Conservation (phyloP, 164 flowering plant species). For the Sedum album region DNA sequence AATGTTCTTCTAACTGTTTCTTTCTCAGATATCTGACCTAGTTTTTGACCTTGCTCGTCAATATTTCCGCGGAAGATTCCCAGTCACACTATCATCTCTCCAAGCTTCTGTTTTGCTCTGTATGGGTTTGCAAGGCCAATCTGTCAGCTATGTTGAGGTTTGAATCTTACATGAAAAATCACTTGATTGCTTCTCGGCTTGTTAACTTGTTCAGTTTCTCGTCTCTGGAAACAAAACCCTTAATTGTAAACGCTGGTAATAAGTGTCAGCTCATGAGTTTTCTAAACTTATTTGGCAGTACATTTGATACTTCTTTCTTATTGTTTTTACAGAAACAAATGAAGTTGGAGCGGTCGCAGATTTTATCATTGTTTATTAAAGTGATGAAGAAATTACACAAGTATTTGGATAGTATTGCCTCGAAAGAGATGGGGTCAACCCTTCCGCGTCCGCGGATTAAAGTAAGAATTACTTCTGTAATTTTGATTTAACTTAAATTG, state of each 20-base stretch:
- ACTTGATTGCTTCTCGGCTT: background rate
- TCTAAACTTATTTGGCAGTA: background rate
- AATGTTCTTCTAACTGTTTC: constrained; percentile 5
- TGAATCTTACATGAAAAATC: background rate
- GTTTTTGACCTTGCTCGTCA: constrained; percentile 41
- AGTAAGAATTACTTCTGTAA: constrained; percentile 30
- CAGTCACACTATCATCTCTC: constrained; percentile 52
- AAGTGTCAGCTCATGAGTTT: background rate
- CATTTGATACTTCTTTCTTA: constrained; percentile 6
- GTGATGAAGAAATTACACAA: constrained; percentile 67
- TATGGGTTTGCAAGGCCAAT: constrained; percentile 64
- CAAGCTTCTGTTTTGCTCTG: constrained; percentile 79
- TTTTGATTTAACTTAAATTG: background rate
- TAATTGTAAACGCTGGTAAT: background rate
- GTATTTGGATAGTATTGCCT: constrained; percentile 37
- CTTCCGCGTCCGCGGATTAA: constrained; percentile 52
- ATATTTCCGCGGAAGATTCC: constrained; percentile 66
- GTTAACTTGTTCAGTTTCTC: background rate
- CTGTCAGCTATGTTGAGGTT: constrained; percentile 62
- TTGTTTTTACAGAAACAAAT: constrained; percentile 49
- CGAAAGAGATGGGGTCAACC: constrained; percentile 53
- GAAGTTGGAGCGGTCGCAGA: constrained; percentile 57
- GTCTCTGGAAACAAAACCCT: background rate
- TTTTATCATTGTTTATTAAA: constrained; percentile 55
- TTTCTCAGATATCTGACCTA: constrained; percentile 52